Evolutionary conservation across 495 filamentous ascomycete species (phyloP), one percentile per base, ranked within the genome.

Genomic region (Sporormia fimetaria): DNA sequence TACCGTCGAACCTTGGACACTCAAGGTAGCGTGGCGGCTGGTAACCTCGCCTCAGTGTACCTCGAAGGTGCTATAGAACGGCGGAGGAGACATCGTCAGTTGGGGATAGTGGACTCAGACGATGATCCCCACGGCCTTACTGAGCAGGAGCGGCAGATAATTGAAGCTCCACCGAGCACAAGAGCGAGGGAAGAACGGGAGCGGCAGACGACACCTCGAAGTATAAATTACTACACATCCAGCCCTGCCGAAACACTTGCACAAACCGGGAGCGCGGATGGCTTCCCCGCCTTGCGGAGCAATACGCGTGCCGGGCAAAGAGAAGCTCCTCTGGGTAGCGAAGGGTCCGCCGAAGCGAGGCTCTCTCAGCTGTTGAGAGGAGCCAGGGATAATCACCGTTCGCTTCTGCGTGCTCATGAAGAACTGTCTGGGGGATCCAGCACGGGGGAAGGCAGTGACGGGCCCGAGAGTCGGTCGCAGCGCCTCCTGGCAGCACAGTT

Each of bases 121-220:
- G 57, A 61, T 49, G 66, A 61, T 44, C 58, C 69, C 31, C 65
- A 71, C 32, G 68, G 68, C 33, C 62, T 78, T 28, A 69, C 67
- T 3, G 65, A 70, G 33, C 61, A 68, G 22, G 75, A 80, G 54
- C 68, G 73, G 38, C 60, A 70, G 36, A 68, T 78, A 26, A 60
- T 78, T 36, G 74, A 78, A 17, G 70, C 69, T 45, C 55, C 78
- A 42, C 69, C 51, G 41, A 62, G 64, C 51, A 49, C 54, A 7
- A 36, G 61, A 30, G 56, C 61, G 29, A 42, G 57, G 23, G 54
- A 64, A 20, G 59, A 61, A 33, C 49, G 59, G 5, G 35, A 49
- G 27, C 28, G 31, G 9, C 44, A 34, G 4, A 23, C 33, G 7
- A 42, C 45, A n/a, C 48, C 63, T 29, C 61, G 63, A 31, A 61